Base-by-base conservation (phyloP, 495 filamentous ascomycete species). In the Umbilicaria muhlenbergii region DNA sequence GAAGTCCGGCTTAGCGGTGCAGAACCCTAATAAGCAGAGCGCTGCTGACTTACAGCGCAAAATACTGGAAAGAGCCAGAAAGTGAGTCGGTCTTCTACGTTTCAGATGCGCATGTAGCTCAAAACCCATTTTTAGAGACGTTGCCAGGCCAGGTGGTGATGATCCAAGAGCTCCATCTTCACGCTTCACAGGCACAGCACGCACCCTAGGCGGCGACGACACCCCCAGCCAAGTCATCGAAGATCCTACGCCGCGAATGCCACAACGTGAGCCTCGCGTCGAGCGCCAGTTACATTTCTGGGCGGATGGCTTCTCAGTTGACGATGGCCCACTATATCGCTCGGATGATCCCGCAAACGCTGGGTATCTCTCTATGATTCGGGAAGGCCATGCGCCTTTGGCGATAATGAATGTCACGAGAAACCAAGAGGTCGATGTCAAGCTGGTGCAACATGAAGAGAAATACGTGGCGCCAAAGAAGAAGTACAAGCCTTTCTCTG, bases 1-100 rank as follows among this genome's bases (percentile, higher is more conserved):
- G 67, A 98, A 98, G 64, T 94, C 88, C 17, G 92, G 88, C 5
- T 63, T 96, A 24, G 92, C 91, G 3, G 87, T 98, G 42, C 85
- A 95, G 58, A 88, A 96, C 57, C 91, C 91, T 0, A 67, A 73
- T 41, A 28, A 28, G 41, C 85, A 95, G 58, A 88, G 95, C 57
- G 92, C 91, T 0, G 68, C 73, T 42, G 82, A 81, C 46, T 64
- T 80, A 13, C 74, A 75, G 52, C 75, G 74, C 56, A 76, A 91
- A 57, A 85, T 96, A 42, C 63, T 98, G 16, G 76, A 86, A 50
- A 82, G 83, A 51, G 91, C 89, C 11, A 76, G 70, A 56, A 74
- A 71, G 86, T 94, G 71, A 53, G 70, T 44, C 36, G 17, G 31
- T 33, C 3, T 12, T 15, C 3, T 24, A 45, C 15, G 14, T 2